Evolutionary conservation across 352 stramenopile species (phyloP).

Genomic region (Globisporangium echinulatum): DNA sequence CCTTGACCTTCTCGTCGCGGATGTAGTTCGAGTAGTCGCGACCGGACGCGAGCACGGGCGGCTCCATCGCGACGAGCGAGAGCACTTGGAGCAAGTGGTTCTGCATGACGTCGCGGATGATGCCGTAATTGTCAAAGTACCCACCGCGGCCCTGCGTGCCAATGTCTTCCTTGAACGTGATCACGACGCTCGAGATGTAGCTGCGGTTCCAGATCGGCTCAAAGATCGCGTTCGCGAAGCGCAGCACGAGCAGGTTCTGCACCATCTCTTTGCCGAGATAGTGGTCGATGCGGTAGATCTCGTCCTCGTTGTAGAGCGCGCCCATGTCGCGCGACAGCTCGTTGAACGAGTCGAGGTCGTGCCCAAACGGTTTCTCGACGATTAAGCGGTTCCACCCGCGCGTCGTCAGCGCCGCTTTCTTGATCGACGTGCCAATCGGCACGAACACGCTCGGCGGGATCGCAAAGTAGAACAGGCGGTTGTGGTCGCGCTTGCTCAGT

Average conservation of each 20-base stretch:
- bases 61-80: constrained; percentile 96
- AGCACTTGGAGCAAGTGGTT: constrained; percentile 99
- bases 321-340: constrained; percentile 87
- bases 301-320: constrained; percentile 74
- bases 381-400: constrained; percentile 95
- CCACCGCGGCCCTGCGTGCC: constrained; percentile 93
- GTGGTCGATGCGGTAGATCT: constrained; percentile 98
- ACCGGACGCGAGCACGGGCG: constrained; percentile 76
- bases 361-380: constrained; percentile 98
- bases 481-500: constrained; percentile 43
- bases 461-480: constrained; percentile 95
- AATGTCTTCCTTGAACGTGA: constrained; percentile 98
- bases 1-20: constrained; percentile 97
- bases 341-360: constrained; percentile 91
- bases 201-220: constrained; percentile 96
- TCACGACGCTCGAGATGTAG: constrained; percentile 93
- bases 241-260: constrained; percentile 95
- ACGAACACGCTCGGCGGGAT: constrained; percentile 96
- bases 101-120: constrained; percentile 99
- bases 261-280: constrained; percentile 98
- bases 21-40: constrained; percentile 91
- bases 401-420: constrained; percentile 80
- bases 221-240: constrained; percentile 97
- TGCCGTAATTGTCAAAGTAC: constrained; percentile 98
- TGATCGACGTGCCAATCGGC: constrained; percentile 90